phyloP scores from a whole-genome alignment of 257 asterid species.

The Vinca minor region DNA sequence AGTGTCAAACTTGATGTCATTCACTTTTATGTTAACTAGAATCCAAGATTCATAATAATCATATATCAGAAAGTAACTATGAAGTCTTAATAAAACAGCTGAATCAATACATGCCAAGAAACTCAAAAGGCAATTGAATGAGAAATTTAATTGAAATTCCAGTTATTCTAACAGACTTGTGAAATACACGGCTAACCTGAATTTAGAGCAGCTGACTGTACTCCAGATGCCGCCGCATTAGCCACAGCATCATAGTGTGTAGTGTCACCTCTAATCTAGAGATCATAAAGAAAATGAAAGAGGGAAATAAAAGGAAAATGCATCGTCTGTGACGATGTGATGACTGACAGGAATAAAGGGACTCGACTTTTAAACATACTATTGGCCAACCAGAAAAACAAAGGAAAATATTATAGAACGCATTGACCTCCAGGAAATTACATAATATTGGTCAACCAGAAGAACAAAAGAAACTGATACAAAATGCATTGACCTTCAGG shows the following conservation, averaged over 20 bases:
- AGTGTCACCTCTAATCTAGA: conserved; percentile 84
- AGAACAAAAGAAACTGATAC: no score
- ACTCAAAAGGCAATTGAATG: neutral
- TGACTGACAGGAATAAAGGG: neutral
- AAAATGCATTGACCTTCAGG: no score
- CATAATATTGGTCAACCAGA: neutral
- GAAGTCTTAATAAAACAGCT: neutral
- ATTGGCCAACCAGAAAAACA: neutral
- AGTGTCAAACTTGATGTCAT: neutral
- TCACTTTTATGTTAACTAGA: neutral
- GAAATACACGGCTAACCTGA: conserved; percentile 37
- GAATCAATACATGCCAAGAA: neutral
- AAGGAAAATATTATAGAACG: neutral
- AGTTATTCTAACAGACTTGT: neutral
- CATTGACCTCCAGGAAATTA: no score
- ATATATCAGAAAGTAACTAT: neutral
- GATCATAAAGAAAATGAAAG: conserved; percentile 17
- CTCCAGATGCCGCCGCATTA: conserved; percentile 93
- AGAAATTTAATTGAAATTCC: neutral
- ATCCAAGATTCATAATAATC: neutral
- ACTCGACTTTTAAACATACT: neutral
- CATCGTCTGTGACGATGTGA: neutral
- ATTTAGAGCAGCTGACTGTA: conserved; percentile 74
- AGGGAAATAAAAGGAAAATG: neutral
- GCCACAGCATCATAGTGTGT: conserved; percentile 94